A percentile compares a stretch with the other conserved stretches of the same genome.
Conservation (phyloP, 179 eudicot species). For the Silene noctiflora region DNA sequence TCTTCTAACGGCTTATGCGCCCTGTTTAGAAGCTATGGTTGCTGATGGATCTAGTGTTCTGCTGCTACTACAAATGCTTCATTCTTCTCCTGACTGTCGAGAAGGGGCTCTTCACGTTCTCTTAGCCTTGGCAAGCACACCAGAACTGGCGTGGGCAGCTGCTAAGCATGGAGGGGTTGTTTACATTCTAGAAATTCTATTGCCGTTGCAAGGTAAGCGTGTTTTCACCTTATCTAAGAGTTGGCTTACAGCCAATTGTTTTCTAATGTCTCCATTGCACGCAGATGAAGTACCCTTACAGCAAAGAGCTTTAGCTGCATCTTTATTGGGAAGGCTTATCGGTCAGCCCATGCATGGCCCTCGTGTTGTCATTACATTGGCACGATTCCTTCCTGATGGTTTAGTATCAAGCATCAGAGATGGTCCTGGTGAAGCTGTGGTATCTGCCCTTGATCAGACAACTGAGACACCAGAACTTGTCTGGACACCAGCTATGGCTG, state of each 20-base stretch:
- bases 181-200: conserved; percentile 84
- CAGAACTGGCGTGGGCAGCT: conserved; percentile 99
- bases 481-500: conserved; percentile 99
- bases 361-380: conserved; percentile 90
- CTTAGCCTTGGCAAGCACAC: conserved; percentile 92
- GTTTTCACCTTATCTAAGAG: conserved; percentile 6
- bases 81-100: conserved; percentile 78
- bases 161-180: conserved; percentile 99
- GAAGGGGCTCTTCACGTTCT: conserved; percentile 99
- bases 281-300: conserved; percentile 88
- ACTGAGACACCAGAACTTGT: conserved; percentile 99
- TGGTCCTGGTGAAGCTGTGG: conserved; percentile 99
- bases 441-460: conserved; percentile 82
- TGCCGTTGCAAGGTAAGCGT: conserved; percentile 73
- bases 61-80: conserved; percentile 89
- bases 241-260: conserved; percentile 12
- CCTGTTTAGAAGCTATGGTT: conserved; percentile 99
- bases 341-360: conserved; percentile 99
- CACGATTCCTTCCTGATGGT: conserved; percentile 96
- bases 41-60: conserved; percentile 95
- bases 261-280: conserved; percentile 14
- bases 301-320: conserved; percentile 97
- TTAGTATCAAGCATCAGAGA: conserved; percentile 83
- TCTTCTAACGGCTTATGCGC: conserved; percentile 89
- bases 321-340: conserved; percentile 88